Evolutionary conservation across 2,329 filamentous ascomycete species (phyloP).

Genomic region (Fulvia fulva): DNA sequence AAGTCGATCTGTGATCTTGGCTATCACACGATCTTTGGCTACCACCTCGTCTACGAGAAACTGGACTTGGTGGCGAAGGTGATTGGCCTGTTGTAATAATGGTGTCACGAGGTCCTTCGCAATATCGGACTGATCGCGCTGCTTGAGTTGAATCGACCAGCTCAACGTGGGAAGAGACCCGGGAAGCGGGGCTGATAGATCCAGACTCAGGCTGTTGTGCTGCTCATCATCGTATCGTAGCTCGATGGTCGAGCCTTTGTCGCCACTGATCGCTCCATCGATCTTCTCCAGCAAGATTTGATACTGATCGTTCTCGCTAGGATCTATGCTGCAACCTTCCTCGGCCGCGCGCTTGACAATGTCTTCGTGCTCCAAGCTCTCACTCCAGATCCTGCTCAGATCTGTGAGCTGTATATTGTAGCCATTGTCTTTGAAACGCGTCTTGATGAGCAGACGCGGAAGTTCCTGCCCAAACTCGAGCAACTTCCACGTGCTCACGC

Average conservation of each 20-base stretch:
- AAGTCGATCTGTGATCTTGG: constrained; percentile 56
- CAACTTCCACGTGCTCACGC: constrained; percentile 15
- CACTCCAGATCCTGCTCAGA: constrained; percentile 68
- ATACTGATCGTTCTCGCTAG: constrained; percentile 66
- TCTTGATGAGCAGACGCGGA: constrained; percentile 62
- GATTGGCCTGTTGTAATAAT: constrained; percentile 47
- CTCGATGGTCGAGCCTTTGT: constrained; percentile 34
- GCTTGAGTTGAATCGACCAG: constrained; percentile 61
- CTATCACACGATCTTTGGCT: constrained; percentile 58
- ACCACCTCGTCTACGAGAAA: constrained; percentile 48
- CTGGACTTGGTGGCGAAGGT: constrained; percentile 46
- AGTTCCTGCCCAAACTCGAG: constrained; percentile 28
- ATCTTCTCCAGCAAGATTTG: constrained; percentile 63
- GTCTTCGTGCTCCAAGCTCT: constrained; percentile 57
- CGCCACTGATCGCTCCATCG: constrained; percentile 43
- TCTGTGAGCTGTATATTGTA: constrained; percentile 69
- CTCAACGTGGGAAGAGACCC: constrained; percentile 58
- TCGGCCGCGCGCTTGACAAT: constrained; percentile 61
- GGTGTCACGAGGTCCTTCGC: constrained; percentile 52
- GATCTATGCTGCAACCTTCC: constrained; percentile 68
- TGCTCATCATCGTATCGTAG: constrained; percentile 27
- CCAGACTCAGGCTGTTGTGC: constrained; percentile 45
- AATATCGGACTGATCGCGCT: constrained; percentile 39
- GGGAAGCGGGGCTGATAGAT: constrained; percentile 58
- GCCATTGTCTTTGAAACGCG: constrained; percentile 50